Evolutionary conservation across 192 early-diverging fungal species (phyloP).

Genomic region (Spinellus fusiger): DNA sequence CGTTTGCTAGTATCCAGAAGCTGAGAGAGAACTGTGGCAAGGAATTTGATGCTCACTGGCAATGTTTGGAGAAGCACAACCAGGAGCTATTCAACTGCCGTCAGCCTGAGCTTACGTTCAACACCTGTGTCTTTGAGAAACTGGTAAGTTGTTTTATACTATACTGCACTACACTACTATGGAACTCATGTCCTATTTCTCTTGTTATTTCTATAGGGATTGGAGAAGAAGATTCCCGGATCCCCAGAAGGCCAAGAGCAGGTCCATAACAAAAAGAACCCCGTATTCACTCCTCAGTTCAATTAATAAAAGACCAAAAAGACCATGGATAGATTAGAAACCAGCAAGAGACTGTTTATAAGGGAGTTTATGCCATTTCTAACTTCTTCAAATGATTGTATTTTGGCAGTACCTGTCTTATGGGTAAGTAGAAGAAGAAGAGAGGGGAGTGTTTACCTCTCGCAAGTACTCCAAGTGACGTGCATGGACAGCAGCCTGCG

Average conservation of each 20-base stretch:
- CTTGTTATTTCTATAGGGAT: constrained; percentile 27
- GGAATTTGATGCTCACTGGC: constrained; percentile 86
- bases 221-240: constrained; percentile 66
- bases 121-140: constrained; percentile 83
- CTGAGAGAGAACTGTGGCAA: constrained; percentile 84
- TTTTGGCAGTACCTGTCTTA: constrained; percentile 41
- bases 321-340: background rate
- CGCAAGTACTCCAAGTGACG: constrained; percentile 70
- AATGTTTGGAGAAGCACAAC: constrained; percentile 89
- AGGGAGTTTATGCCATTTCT: constrained; percentile 9
- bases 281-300: constrained; percentile 13
- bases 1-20: constrained; percentile 63
- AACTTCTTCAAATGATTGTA: constrained; percentile 48
- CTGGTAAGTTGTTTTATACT: constrained; percentile 51
- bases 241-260: constrained; percentile 40
- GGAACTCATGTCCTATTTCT: background rate
- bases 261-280: constrained; percentile 29
- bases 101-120: constrained; percentile 69
- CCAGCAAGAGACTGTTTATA: too few relatives aligned
- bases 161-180: too few relatives aligned
- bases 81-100: constrained; percentile 82
- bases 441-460: constrained; percentile 31
- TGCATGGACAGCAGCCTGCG: constrained; percentile 49
- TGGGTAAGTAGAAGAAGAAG: background rate
- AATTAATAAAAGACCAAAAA: constrained; percentile 3